Evolutionary conservation across 2,329 filamentous ascomycete species (phyloP).

Genomic region (Alternaria sp.): DNA sequence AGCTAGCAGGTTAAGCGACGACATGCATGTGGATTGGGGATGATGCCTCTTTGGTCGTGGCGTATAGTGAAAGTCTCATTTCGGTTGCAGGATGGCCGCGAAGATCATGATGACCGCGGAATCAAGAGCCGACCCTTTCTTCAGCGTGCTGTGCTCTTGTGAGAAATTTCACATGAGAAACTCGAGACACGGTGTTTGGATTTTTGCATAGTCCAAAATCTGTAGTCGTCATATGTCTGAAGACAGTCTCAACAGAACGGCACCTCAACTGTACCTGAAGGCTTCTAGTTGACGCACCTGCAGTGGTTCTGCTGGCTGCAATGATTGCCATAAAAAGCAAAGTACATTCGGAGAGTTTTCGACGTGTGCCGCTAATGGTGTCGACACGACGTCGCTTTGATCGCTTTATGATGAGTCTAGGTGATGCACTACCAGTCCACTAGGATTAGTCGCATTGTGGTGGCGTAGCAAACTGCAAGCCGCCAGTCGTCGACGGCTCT

Average conservation of each 20-base stretch:
- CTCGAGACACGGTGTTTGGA: conserved; percentile 12
- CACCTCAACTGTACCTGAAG: conserved; percentile 1
- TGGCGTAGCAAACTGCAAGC: conserved; percentile 15
- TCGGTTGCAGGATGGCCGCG: conserved; percentile 34
- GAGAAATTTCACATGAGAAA: conserved; percentile 5
- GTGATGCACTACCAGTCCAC: conserved; percentile 19
- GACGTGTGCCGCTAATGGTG: conserved; percentile 24
- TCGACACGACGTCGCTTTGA: conserved; percentile 14
- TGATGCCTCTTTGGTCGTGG: conserved; percentile 25
- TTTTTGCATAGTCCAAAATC: not conserved
- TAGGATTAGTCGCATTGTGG: conserved; percentile 24
- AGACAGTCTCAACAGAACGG: not conserved
- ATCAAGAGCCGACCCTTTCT: conserved; percentile 8
- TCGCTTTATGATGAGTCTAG: conserved; percentile 18
- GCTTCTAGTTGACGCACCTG: conserved; percentile 5
- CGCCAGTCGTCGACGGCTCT: conserved; percentile 12
- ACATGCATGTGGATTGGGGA: conserved; percentile 12
- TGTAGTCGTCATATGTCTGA: conserved; percentile 1
- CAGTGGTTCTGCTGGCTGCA: conserved; percentile 10
- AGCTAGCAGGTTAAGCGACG: conserved; percentile 13
- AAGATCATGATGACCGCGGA: conserved; percentile 31
- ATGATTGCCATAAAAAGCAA: conserved; percentile 22
- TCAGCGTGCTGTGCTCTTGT: conserved; percentile 6
- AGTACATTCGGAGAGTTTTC: conserved; percentile 28
- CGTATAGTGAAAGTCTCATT: conserved; percentile 27